phyloP scores from a whole-genome alignment of 2,329 filamentous ascomycete species.

The Exophiala xenobiotica region DNA sequence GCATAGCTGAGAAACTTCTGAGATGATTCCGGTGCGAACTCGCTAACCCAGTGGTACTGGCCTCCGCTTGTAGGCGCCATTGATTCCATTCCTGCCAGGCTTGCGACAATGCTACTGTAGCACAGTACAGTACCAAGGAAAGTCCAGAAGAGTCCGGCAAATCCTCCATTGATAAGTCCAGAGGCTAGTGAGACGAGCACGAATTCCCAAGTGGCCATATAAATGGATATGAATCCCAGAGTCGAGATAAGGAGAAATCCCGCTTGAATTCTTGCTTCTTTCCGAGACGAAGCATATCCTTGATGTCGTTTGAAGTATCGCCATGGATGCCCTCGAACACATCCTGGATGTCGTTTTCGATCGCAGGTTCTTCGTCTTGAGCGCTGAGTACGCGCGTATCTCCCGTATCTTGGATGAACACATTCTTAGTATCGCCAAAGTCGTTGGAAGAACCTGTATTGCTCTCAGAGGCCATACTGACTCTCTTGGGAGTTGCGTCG shows the following conservation, averaged over 20 bases:
- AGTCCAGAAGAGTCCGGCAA: conserved; percentile 33
- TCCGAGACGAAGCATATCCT: conserved; percentile 11
- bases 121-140: conserved; percentile 59
- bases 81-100: conserved; percentile 63
- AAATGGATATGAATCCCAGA: conserved; percentile 40
- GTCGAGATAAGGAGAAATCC: conserved; percentile 32
- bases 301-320: neutral
- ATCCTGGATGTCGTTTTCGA: neutral
- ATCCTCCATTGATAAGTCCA: conserved; percentile 22
- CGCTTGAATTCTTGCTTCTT: conserved; percentile 16
- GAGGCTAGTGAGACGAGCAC: conserved; percentile 12
- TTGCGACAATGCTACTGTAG: conserved; percentile 55
- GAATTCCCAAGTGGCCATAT: conserved; percentile 42
- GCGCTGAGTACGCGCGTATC: neutral
- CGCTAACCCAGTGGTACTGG: conserved; percentile 44
- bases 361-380: neutral
- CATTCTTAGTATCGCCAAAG: neutral
- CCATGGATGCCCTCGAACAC: neutral
- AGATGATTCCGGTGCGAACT: conserved; percentile 43
- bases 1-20: conserved; percentile 49
- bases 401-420: neutral
- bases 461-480: no score
- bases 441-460: no score
- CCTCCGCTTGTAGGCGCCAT: conserved; percentile 34
- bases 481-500: no score